Evolutionary conservation across 1,284 basidiomycete species (phyloP), one percentile per base, ranked within the genome.

Genomic region (Cutaneotrichosporon sp.): DNA sequence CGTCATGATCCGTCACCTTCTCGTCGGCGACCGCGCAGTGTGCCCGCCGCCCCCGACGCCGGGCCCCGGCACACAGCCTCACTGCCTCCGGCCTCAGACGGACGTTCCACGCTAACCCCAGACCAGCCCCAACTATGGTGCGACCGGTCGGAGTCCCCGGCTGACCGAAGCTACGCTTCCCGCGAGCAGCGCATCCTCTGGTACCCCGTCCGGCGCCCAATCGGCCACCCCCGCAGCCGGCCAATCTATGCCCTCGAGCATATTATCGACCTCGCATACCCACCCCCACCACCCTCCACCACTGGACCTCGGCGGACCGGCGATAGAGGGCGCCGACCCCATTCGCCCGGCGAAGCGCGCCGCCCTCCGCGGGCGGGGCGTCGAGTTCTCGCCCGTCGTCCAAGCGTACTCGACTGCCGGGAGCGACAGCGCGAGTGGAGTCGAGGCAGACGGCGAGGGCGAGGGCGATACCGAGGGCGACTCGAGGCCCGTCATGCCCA

Each of bases 261-360:
- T 42, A n/a, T 42, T 42, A 50, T 56, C 27, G 27, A 31, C 14
- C 24, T 14, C 8, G 29, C 50, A 18, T 50, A 52, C 14, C 55
- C 13, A 51, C 56, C 25, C 76, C 72, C 10, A 13, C 27, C 13
- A 13, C 7, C 47, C 27, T 18, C 77, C 77, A 1, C 73, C 74
- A 2, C 70, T 79, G 2, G 75, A 79, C 52, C 38, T 79, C 14
- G 77, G 77, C 33, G 70, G 72, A 18, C 68, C 70, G 2, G 60
- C 42, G 38, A 60, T 53, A 10, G 52, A 57, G 25, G 33, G 31
- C 16, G 10, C 33, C 16, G 51, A 57, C 16, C 58, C 22, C 54
- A 49, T 18, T 20, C 31, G 10, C 25, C 27, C 29, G 38, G 52
- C 2, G 60, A 42, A 46, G 49, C 47, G 45, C 18, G 22, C 20